phyloP scores from a whole-genome alignment of 768 basidiomycete species.

The Butyriboletus loyo region DNA sequence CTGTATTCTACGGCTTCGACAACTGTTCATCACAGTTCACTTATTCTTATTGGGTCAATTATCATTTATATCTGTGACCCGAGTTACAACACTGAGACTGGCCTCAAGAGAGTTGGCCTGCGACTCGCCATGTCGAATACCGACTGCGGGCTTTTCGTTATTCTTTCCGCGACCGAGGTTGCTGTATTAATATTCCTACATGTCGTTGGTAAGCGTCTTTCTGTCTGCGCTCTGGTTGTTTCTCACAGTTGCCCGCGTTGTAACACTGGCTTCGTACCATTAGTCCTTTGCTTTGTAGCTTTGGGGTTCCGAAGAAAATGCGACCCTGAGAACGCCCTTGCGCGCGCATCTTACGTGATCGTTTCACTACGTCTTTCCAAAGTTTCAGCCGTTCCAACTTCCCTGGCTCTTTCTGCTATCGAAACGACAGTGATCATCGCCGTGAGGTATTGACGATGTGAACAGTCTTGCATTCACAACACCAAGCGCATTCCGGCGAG shows the following conservation, averaged over 20 bases:
- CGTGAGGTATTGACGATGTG: background rate
- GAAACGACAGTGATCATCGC: background rate
- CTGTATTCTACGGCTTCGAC: constrained; percentile 7
- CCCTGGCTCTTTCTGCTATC: background rate
- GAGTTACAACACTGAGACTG: background rate
- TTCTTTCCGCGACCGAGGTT: constrained; percentile 4
- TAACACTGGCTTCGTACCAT: background rate
- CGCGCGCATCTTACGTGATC: background rate
- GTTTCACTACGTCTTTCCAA: background rate
- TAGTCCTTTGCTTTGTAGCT: background rate
- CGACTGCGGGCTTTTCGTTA: constrained; percentile 6
- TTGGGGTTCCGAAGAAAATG: background rate
- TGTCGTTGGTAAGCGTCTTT: constrained; percentile 26
- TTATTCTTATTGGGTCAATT: constrained; percentile 13
- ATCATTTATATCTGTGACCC: no score
- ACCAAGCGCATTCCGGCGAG: background rate
- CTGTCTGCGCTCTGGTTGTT: background rate
- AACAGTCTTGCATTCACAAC: background rate
- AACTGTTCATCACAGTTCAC: background rate
- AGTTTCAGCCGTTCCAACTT: background rate
- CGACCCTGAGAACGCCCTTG: background rate
- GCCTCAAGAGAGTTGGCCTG: background rate
- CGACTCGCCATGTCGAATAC: background rate
- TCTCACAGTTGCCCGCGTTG: background rate
- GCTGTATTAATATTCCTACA: constrained; percentile 25